phyloP scores from a whole-genome alignment of 192 early-diverging fungal genomes.

The Coemansia sp. region DNA sequence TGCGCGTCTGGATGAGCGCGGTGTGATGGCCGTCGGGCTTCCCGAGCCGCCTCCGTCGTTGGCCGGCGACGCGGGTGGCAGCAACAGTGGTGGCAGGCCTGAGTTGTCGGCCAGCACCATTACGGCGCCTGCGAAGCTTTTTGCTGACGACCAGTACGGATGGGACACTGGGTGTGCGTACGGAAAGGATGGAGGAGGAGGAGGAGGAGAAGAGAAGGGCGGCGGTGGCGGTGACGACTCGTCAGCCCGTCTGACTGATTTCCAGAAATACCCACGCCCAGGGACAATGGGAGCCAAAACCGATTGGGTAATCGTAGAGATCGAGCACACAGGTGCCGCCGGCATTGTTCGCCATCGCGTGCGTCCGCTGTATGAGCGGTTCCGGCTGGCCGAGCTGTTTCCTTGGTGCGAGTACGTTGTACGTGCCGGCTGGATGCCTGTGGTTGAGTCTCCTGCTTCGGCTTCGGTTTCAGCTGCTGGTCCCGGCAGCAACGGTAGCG shows the following conservation, averaged over 20 bases:
- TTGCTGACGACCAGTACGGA: conserved; percentile 8
- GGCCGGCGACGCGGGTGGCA: neutral
- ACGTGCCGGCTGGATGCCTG: conserved; percentile 21
- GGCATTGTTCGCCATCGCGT: conserved; percentile 10
- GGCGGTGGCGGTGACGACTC: neutral
- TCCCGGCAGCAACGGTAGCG: neutral
- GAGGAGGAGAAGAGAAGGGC: neutral
- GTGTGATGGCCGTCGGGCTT: conserved; percentile 9
- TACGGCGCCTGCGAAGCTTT: neutral
- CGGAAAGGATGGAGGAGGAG: neutral
- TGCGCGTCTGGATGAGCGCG: conserved; percentile 17
- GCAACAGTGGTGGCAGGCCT: too few species aligned
- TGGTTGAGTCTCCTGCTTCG: neutral
- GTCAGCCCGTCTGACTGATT: neutral
- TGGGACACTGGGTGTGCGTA: conserved; percentile 9
- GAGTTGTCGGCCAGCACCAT: conserved; percentile 7
- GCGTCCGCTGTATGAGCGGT: neutral
- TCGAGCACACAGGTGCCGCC: neutral
- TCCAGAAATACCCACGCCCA: conserved; percentile 18
- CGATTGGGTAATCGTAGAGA: conserved; percentile 15
- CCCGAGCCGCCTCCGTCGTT: conserved; percentile 13
- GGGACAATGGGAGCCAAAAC: conserved; percentile 13
- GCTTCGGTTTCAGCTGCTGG: too few species aligned
- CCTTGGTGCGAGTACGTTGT: conserved; percentile 25
- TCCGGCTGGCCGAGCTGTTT: conserved; percentile 4